Evolutionary conservation across 345 rosid genomes (phyloP).

Genomic region (Gossypium bickii): DNA sequence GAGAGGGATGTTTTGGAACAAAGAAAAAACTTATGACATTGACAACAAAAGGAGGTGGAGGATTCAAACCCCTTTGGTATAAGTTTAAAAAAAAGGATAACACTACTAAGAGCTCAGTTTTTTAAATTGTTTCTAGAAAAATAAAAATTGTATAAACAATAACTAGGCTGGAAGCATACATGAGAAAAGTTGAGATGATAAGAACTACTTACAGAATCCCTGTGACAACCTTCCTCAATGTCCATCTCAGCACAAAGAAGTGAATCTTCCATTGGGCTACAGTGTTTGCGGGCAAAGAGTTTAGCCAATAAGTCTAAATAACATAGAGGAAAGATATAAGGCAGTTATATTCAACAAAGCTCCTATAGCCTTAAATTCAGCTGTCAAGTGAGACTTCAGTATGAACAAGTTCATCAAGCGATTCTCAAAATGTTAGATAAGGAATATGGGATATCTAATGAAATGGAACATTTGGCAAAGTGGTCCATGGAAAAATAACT

Average conservation of each 20-base stretch:
- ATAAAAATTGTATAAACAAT: not conserved
- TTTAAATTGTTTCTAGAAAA: not conserved
- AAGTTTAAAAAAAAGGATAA: not conserved
- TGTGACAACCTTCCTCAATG: constrained; percentile 32
- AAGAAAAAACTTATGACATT: not conserved
- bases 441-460: constrained; percentile 2
- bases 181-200: not conserved
- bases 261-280: constrained; percentile 63
- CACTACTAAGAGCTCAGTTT: not conserved
- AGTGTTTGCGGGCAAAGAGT: constrained; percentile 17
- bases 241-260: constrained; percentile 39
- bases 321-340: not conserved
- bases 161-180: not conserved
- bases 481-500: not conserved
- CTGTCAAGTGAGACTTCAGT: not conserved
- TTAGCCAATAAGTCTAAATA: constrained; percentile 14
- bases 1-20: constrained; percentile 4
- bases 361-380: not conserved
- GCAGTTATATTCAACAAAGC: not conserved
- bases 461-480: not conserved
- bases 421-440: not conserved
- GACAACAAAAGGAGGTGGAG: not conserved
- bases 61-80: not conserved
- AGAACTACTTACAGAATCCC: constrained; percentile 5
- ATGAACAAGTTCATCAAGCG: not conserved